Evolutionary conservation across 495 filamentous ascomycete species (phyloP), one percentile per base, ranked within the genome.

Genomic region (Penicillium argentinense): DNA sequence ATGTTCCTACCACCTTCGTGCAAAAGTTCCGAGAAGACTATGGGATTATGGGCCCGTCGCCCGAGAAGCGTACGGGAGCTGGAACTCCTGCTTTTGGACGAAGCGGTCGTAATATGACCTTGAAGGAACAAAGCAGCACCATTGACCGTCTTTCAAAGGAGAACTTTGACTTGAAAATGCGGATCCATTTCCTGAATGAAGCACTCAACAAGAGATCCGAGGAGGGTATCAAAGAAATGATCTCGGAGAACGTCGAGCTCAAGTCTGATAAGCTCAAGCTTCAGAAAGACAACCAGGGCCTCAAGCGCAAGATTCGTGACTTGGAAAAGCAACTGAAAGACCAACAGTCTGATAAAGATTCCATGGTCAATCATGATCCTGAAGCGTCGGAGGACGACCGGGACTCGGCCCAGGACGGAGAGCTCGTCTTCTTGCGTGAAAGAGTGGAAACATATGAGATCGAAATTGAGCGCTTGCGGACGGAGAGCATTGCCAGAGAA

Each of bases 101-200:
- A 26, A 80, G 80, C 42, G 88, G 87, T 29, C 89, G 85, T 56
- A 93, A 83, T 51, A 76, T 97, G 72, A 97, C 95, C 0, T 72
- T 98, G 11, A 97, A 97, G 66, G 93, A 97, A 63, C 93, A 98
- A 65, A 95, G 89, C 53, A 93, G 86, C 61, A 96, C 90, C 17
- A 97, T 98, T 49, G 93, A 97, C 62, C 83, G 91, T 21, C 77
- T 97, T 5, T 90, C 87, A 48, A 98, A 98, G 68, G 76, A 80
- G 41, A 97, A 97, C 53, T 98, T 97, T 60, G 93, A 96, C 59
- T 75, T 98, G 28, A 98, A 98, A 67, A 85, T 98, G 65, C 91
- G 96, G 65, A 93, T 97, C 39, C 92, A 96, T 71, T 97, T 95
- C 57, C 80, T 98, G 24, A 93, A 91, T 58, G 90, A 97, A 56